These are phyloP conservation scores for Penicillium brasilianum DNA, from an alignment of 2,329 filamentous ascomycete genomes.

Conservation along the genomic window DNA sequence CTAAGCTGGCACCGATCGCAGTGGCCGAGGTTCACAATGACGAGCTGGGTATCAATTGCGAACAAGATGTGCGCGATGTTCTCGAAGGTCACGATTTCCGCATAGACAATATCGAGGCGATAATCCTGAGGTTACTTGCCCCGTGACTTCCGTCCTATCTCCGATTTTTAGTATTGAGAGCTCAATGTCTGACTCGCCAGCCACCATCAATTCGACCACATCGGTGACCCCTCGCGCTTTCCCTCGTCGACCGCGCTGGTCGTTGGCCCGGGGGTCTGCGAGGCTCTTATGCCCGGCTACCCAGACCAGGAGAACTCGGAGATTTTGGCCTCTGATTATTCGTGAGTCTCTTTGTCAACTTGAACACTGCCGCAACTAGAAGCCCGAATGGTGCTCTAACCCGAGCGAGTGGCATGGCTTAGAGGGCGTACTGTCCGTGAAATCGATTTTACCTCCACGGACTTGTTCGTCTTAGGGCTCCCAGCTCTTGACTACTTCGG, in stretches of 20 bases:
- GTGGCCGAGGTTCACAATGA: slow-evolving; percentile 1
- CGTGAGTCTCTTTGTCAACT: slow-evolving; percentile 32
- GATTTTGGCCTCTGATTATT: slow-evolving; percentile 46
- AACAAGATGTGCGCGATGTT: not conserved
- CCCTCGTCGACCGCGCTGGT: slow-evolving; percentile 49
- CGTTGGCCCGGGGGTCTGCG: slow-evolving; percentile 56
- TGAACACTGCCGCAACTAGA: slow-evolving; percentile 22
- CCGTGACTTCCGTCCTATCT: not conserved
- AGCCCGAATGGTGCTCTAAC: slow-evolving; percentile 35
- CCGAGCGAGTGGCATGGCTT: not conserved
- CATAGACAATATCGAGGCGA: not conserved
- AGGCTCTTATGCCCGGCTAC: slow-evolving; percentile 51
- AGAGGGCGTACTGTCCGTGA: slow-evolving; percentile 25
- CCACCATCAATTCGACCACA: slow-evolving; percentile 40
- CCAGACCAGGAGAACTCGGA: slow-evolving; percentile 49
- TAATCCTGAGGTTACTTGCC: not conserved
- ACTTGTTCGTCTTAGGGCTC: slow-evolving; percentile 27
- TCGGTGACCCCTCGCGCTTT: slow-evolving; percentile 52
- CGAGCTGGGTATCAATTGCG: not conserved
- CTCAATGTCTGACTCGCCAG: not conserved
- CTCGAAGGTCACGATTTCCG: not conserved
- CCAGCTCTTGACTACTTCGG: slow-evolving; percentile 50
- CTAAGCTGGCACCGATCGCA: not conserved
- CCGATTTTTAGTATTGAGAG: not conserved
- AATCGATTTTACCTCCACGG: not conserved